Evolutionary conservation across 306 rosid genomes (phyloP).

Genomic region (Fragaria vesca): DNA sequence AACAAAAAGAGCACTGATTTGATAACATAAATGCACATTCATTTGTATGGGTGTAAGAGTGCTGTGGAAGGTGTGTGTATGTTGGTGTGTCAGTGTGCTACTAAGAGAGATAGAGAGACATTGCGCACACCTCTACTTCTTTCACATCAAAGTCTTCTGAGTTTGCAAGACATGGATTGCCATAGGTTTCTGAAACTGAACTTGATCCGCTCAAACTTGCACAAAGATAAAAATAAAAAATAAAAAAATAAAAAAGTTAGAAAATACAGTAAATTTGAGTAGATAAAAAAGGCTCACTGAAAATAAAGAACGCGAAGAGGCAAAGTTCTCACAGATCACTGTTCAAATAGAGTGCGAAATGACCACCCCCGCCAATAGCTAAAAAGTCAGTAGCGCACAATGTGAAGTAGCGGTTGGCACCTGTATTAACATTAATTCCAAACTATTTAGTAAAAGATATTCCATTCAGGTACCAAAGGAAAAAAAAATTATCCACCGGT

Average conservation of each 20-base stretch:
- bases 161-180: constrained; percentile 90
- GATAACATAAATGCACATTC: background rate
- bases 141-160: constrained; percentile 79
- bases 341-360: constrained; percentile 85
- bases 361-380: constrained; percentile 90
- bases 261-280: background rate
- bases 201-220: constrained; percentile 87
- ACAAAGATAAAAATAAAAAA: background rate
- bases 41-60: background rate
- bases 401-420: constrained; percentile 82
- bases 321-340: constrained; percentile 71
- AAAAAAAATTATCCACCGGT: background rate
- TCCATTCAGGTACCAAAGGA: background rate
- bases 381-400: constrained; percentile 66
- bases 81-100: background rate
- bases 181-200: constrained; percentile 80
- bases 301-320: background rate
- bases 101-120: constrained; percentile 2
- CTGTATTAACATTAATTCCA: constrained; percentile 42
- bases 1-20: background rate
- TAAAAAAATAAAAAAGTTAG: background rate
- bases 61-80: background rate
- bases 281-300: background rate
- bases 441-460: constrained; percentile 1
- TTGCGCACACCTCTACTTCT: constrained; percentile 75